phyloP scores from a whole-genome alignment of 1,139 yeast species.

The Suhomyces bolitotheri region DNA sequence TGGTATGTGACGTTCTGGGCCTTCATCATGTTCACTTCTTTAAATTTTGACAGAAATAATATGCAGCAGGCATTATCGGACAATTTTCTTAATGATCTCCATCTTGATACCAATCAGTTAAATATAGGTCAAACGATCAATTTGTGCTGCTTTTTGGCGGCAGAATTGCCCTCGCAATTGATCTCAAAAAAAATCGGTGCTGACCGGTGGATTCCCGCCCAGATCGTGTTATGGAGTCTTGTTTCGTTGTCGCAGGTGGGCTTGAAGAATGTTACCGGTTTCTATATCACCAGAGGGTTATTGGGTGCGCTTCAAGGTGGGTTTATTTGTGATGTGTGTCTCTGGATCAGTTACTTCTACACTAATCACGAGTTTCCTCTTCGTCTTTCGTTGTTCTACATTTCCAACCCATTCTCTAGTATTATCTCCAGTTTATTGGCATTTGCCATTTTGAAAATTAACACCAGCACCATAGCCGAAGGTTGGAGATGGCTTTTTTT shows the following conservation, averaged over 20 bases:
- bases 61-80: constrained; percentile 32
- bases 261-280: constrained; percentile 25
- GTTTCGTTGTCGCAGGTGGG: constrained; percentile 28
- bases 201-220: constrained; percentile 36
- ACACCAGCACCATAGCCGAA: constrained; percentile 35
- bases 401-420: constrained; percentile 38
- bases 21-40: constrained; percentile 32
- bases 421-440: constrained; percentile 47
- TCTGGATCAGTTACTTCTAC: constrained; percentile 59
- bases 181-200: constrained; percentile 35
- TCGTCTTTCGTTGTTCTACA: constrained; percentile 53
- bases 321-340: constrained; percentile 53
- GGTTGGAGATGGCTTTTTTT: constrained; percentile 72
- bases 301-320: constrained; percentile 58
- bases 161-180: constrained; percentile 37
- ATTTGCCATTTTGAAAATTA: constrained; percentile 45
- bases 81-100: constrained; percentile 29
- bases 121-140: constrained; percentile 34
- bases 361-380: constrained; percentile 51
- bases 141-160: constrained; percentile 33
- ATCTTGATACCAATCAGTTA: constrained; percentile 30
- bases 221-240: constrained; percentile 28
- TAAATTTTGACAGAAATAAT: constrained; percentile 35
- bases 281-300: constrained; percentile 45
- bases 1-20: constrained; percentile 34